phyloP scores from a whole-genome alignment of 1,284 basidiomycete genomes.

The Stereum hirsutum region DNA sequence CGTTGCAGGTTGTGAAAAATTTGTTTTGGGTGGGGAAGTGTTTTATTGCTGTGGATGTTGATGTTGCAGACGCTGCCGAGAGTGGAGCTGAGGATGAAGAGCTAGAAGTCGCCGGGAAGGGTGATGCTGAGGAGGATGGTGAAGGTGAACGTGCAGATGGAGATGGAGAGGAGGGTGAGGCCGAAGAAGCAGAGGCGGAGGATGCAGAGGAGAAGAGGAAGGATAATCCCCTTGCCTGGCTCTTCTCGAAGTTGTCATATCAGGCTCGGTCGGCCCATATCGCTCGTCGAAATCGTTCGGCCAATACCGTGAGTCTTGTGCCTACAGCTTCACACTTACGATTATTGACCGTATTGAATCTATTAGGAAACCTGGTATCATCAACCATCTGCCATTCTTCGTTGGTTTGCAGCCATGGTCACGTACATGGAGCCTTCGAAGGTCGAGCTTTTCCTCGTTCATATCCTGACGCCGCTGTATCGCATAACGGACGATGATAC shows the following conservation, averaged over 20 bases:
- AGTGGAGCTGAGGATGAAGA: slow-evolving; percentile 4
- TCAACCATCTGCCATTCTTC: slow-evolving; percentile 72
- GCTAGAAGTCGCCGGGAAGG: slow-evolving; percentile 9
- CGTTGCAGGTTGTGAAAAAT: slow-evolving; percentile 90
- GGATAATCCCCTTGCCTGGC: slow-evolving; percentile 76
- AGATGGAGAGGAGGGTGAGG: slow-evolving; percentile 17
- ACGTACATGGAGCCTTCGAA: slow-evolving; percentile 53
- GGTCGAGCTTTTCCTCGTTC: slow-evolving; percentile 67
- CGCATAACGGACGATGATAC: slow-evolving; percentile 83
- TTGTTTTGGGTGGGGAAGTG: slow-evolving; percentile 86
- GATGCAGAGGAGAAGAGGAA: slow-evolving; percentile 20
- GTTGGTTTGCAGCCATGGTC: slow-evolving; percentile 93
- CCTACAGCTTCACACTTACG: slow-evolving; percentile 1
- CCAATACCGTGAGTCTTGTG: slow-evolving; percentile 33
- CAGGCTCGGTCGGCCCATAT: slow-evolving; percentile 74
- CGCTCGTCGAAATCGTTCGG: slow-evolving; percentile 46
- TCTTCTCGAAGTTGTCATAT: slow-evolving; percentile 92
- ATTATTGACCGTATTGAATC: not conserved
- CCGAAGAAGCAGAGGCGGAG: slow-evolving; percentile 12
- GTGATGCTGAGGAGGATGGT: slow-evolving; percentile 24
- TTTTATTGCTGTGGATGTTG: slow-evolving; percentile 44
- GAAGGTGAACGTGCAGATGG: slow-evolving; percentile 23
- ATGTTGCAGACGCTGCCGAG: slow-evolving; percentile 5
- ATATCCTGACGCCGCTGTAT: slow-evolving; percentile 83
- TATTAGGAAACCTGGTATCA: slow-evolving; percentile 62